A percentile compares a stretch with the other conserved stretches of the same genome.
These are phyloP conservation scores for Backusella australiensis DNA, from an alignment of 192 early-diverging fungal species.

Conservation along the genomic window DNA sequence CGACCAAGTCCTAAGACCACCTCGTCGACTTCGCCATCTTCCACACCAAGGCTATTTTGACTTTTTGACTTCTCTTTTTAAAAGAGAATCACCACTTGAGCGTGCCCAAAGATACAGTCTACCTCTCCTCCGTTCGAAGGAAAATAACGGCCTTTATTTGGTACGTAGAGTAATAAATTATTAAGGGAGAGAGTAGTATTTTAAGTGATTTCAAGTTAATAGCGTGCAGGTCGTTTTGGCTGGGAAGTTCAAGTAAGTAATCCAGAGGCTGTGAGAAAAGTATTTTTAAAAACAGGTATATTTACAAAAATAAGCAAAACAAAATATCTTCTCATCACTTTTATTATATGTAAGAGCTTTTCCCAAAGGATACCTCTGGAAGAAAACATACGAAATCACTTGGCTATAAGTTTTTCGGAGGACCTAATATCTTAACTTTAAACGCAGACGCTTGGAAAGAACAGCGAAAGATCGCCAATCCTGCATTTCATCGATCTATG, in stretches of 20 bases:
- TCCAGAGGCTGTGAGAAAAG: conserved; percentile 7
- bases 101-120: neutral
- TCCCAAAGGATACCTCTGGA: conserved; percentile 9
- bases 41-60: neutral
- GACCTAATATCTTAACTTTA: neutral
- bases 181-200: neutral
- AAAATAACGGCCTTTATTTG: neutral
- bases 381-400: neutral
- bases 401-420: conserved; percentile 2
- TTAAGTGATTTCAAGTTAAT: neutral
- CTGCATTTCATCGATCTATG: conserved; percentile 29
- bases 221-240: neutral
- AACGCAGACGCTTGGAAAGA: neutral
- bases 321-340: neutral
- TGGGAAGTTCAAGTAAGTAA: neutral
- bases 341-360: neutral
- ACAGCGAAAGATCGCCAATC: conserved; percentile 16
- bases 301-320: neutral
- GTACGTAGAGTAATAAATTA: neutral
- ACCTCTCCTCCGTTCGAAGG: neutral
- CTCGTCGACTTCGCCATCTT: neutral
- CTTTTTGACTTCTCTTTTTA: neutral
- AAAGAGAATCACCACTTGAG: neutral
- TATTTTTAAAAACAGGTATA: conserved; percentile 12
- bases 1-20: neutral